Conservation (phyloP, 768 basidiomycete species). For the Megacollybia marginata region DNA sequence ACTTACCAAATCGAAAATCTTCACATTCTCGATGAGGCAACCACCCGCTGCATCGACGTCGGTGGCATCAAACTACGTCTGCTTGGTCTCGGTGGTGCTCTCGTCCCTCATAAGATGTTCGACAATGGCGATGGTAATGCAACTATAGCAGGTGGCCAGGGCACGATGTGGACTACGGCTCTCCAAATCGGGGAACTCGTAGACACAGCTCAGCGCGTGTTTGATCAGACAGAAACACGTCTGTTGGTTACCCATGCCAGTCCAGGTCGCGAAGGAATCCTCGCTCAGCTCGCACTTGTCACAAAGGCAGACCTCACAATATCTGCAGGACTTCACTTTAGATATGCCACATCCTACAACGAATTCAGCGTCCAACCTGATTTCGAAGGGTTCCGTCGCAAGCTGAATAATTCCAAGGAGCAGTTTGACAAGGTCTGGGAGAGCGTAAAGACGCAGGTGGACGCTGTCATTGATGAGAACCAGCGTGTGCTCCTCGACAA, state of each 20-base stretch:
- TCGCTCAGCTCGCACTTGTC: constrained; percentile 83
- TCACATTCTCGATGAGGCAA: constrained; percentile 89
- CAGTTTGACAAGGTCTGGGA: constrained; percentile 93
- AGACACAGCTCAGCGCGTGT: constrained; percentile 93
- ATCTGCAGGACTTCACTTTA: constrained; percentile 94
- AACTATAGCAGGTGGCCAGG: constrained; percentile 97
- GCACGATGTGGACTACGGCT: constrained; percentile 98
- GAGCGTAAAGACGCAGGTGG: constrained; percentile 85
- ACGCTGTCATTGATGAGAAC: constrained; percentile 83
- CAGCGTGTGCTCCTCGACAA: constrained; percentile 87
- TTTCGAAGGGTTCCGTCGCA: constrained; percentile 80
- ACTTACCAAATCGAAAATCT: constrained; percentile 85
- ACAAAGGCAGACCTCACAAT: constrained; percentile 93
- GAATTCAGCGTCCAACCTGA: constrained; percentile 92
- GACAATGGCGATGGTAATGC: constrained; percentile 90
- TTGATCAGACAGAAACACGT: constrained; percentile 89
- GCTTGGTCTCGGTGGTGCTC: constrained; percentile 92
- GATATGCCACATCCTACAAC: constrained; percentile 93
- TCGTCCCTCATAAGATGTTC: constrained; percentile 92
- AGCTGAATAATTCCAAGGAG: constrained; percentile 72
- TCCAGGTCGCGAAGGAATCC: constrained; percentile 88
- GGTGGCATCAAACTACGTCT: constrained; percentile 91
- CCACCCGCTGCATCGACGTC: constrained; percentile 85
- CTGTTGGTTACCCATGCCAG: constrained; percentile 89
- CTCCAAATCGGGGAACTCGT: constrained; percentile 97